Evolutionary conservation across 192 early-diverging fungal species (phyloP).

Genomic region (Podila epicladia): DNA sequence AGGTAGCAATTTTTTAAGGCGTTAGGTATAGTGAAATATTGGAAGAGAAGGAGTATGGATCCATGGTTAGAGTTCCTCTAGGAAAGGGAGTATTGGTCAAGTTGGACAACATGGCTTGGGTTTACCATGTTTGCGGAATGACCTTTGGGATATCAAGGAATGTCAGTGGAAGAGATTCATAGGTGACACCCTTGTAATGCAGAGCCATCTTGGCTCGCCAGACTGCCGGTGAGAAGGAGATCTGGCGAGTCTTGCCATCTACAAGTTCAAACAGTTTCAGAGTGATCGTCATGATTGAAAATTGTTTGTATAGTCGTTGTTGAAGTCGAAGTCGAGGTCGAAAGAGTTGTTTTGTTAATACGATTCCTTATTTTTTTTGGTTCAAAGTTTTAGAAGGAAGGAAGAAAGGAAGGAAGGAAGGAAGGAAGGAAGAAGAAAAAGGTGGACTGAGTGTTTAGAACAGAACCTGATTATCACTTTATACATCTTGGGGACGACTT

Average conservation of each 20-base stretch:
- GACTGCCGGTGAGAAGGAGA: conserved; percentile 41
- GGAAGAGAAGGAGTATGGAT: background rate
- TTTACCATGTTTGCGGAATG: conserved; percentile 33
- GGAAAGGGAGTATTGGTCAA: background rate
- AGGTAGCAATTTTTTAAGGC: background rate
- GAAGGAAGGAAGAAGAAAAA: background rate
- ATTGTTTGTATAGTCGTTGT: background rate
- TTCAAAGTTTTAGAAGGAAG: background rate
- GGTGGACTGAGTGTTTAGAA: background rate
- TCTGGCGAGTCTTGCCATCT: conserved; percentile 38
- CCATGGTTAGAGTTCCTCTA: background rate
- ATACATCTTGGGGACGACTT: background rate
- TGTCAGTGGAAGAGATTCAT: conserved; percentile 29
- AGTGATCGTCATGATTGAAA: conserved; percentile 16
- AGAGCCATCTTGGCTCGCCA: conserved; percentile 44
- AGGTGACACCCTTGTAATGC: conserved; percentile 28
- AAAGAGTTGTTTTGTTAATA: too few species aligned
- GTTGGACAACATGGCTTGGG: background rate
- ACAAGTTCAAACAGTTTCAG: conserved; percentile 46
- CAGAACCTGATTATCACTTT: background rate
- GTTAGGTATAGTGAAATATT: background rate
- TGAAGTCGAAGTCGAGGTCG: background rate
- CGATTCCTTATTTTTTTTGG: too few species aligned
- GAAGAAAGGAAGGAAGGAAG: too few species aligned
- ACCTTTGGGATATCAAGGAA: conserved; percentile 28